Conservation (phyloP, 768 basidiomycete species). For the Suillus luteus region DNA sequence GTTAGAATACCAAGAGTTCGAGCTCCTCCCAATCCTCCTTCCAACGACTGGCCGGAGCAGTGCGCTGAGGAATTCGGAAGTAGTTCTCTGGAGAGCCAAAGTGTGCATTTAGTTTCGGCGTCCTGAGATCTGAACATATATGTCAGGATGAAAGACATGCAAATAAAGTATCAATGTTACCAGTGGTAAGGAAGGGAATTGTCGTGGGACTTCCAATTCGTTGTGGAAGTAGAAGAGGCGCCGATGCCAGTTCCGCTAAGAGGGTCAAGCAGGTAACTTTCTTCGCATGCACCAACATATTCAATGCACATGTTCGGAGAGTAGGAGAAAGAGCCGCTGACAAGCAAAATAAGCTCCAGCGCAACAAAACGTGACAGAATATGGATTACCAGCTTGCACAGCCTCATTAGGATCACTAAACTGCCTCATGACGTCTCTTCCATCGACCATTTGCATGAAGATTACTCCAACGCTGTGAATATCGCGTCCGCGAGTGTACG, state of each 20-base stretch:
- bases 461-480: conserved; percentile 82
- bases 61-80: conserved; percentile 41
- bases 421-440: conserved; percentile 60
- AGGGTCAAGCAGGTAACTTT: conserved; percentile 61
- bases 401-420: conserved; percentile 60
- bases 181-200: not conserved
- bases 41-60: conserved; percentile 74
- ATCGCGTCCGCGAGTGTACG: conserved; percentile 78
- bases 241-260: conserved; percentile 57
- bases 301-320: conserved; percentile 52
- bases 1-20: conserved; percentile 65
- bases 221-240: conserved; percentile 31
- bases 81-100: conserved; percentile 68
- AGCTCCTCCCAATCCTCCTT: conserved; percentile 94
- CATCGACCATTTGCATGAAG: conserved; percentile 84
- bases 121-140: conserved; percentile 20
- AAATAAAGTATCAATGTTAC: not conserved
- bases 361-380: conserved; percentile 1
- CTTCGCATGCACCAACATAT: conserved; percentile 62
- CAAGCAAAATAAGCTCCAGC: not conserved
- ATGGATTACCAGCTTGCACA: conserved; percentile 53
- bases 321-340: conserved; percentile 55
- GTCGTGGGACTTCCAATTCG: conserved; percentile 7
- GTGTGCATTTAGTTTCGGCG: conserved; percentile 46
- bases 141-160: not conserved